A percentile compares a stretch with the other conserved stretches of the same genome.
Conservation (phyloP, 1,284 basidiomycete species). For the Apiotrichum porosum region DNA sequence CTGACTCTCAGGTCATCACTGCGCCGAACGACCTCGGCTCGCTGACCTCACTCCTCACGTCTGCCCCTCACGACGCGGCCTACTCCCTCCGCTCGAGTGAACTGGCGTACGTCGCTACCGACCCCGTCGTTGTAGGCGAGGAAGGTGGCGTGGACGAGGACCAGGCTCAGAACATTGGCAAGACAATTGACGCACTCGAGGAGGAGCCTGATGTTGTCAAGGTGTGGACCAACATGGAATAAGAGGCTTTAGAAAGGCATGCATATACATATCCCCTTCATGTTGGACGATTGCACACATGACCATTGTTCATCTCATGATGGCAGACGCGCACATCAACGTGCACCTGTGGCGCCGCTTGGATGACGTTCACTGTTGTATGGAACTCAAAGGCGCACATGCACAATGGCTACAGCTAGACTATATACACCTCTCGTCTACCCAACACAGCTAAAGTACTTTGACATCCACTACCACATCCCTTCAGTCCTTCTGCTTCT, state of each 20-base stretch:
- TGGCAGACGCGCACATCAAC: too few relatives aligned
- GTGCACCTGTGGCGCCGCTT: too few relatives aligned
- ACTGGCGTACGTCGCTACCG: conserved; percentile 34
- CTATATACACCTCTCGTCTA: too few relatives aligned
- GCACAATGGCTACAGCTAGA: too few relatives aligned
- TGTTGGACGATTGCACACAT: too few relatives aligned
- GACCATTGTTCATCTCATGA: too few relatives aligned
- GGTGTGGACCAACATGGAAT: conserved; percentile 45
- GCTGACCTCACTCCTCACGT: conserved; percentile 21
- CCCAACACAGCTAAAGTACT: too few relatives aligned
- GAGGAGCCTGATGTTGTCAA: conserved; percentile 42
- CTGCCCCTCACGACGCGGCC: conserved; percentile 14
- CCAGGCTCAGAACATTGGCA: conserved; percentile 26
- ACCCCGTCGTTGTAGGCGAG: conserved; percentile 27
- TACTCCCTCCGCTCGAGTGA: conserved; percentile 33
- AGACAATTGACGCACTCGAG: conserved; percentile 38
- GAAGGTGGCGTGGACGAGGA: conserved; percentile 29
- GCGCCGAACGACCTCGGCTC: conserved; percentile 28
- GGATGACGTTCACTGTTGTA: too few relatives aligned
- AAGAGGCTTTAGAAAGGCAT: background rate
- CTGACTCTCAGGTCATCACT: conserved; percentile 27
- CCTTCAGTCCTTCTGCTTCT: too few relatives aligned
- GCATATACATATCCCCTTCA: background rate
- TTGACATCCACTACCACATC: too few relatives aligned
- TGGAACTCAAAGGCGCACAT: too few relatives aligned